phyloP scores from a whole-genome alignment of 1,284 basidiomycete species.

The Salmacisia buchloeana region DNA sequence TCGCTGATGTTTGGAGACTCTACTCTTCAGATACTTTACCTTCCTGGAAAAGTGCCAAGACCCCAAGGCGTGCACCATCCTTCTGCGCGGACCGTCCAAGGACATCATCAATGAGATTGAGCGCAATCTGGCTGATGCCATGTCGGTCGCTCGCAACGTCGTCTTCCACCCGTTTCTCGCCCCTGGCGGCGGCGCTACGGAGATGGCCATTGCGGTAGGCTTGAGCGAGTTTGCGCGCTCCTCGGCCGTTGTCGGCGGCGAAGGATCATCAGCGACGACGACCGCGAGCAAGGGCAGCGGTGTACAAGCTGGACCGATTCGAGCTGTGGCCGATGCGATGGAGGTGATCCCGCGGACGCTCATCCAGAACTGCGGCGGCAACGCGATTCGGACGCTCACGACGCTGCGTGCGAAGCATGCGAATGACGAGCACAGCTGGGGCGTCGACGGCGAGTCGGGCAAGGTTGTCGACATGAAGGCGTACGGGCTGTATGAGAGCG shows the following conservation, averaged over 20 bases:
- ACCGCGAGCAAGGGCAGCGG: slow-evolving; percentile 55
- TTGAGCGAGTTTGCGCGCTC: slow-evolving; percentile 73
- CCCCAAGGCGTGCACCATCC: slow-evolving; percentile 97
- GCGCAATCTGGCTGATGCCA: slow-evolving; percentile 92
- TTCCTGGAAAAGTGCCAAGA: slow-evolving; percentile 85
- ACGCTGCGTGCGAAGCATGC: slow-evolving; percentile 86
- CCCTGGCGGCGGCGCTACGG: slow-evolving; percentile 91
- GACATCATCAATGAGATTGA: slow-evolving; percentile 98
- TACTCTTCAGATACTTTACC: slow-evolving; percentile 81
- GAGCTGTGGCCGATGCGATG: slow-evolving; percentile 90
- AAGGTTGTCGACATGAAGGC: slow-evolving; percentile 92
- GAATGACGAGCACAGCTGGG: slow-evolving; percentile 81
- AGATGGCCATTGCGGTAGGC: slow-evolving; percentile 92
- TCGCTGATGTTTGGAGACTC: no score
- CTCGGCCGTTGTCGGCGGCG: slow-evolving; percentile 56
- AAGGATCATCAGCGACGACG: background rate
- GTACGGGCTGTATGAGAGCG: slow-evolving; percentile 89
- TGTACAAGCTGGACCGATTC: slow-evolving; percentile 82
- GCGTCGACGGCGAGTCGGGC: slow-evolving; percentile 89
- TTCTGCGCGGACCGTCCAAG: slow-evolving; percentile 95
- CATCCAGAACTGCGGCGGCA: slow-evolving; percentile 91
- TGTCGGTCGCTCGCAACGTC: slow-evolving; percentile 93
- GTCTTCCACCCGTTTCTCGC: slow-evolving; percentile 88
- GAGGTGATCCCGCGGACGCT: slow-evolving; percentile 94
- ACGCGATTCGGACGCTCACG: slow-evolving; percentile 85